These are phyloP conservation scores for Fistulinella prunicolor DNA, from an alignment of 768 basidiomycete species.

Conservation along the genomic window DNA sequence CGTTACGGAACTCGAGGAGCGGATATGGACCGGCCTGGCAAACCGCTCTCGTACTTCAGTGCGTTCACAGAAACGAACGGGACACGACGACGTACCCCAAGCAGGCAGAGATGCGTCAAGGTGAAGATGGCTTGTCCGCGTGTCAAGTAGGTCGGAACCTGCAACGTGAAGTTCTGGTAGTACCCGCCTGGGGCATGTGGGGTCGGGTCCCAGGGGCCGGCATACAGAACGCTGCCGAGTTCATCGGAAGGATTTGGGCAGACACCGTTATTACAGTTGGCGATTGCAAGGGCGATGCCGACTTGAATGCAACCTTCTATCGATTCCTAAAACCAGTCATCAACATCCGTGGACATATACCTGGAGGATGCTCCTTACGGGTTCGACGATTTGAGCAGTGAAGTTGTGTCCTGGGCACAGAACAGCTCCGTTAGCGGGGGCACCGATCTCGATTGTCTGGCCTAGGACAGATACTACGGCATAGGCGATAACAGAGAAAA, in stretches of 20 bases:
- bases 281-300: slow-evolving; percentile 30
- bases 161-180: slow-evolving; percentile 31
- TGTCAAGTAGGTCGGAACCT: slow-evolving; percentile 1
- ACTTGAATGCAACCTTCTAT: slow-evolving; percentile 21
- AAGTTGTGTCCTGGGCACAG: slow-evolving; percentile 18
- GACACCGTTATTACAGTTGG: slow-evolving; percentile 15
- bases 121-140: slow-evolving; percentile 28
- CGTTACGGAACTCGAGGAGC: slow-evolving; percentile 29
- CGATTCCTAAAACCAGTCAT: slow-evolving; percentile 15
- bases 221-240: slow-evolving; percentile 28
- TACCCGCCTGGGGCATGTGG: slow-evolving; percentile 13
- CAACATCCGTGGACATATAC: neutral
- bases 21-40: slow-evolving; percentile 24
- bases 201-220: slow-evolving; percentile 28
- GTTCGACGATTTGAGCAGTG: slow-evolving; percentile 17
- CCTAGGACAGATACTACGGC: slow-evolving; percentile 13
- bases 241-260: slow-evolving; percentile 21
- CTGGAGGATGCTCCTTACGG: slow-evolving; percentile 15
- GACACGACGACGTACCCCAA: slow-evolving; percentile 21
- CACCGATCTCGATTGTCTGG: slow-evolving; percentile 29
- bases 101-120: slow-evolving; percentile 28
- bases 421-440: slow-evolving; percentile 19
- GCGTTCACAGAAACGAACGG: neutral
- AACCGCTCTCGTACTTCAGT: neutral
- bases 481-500: slow-evolving; percentile 5